These are phyloP conservation scores for Bullera alba DNA, from an alignment of 768 basidiomycete species.

Conservation along the genomic window DNA sequence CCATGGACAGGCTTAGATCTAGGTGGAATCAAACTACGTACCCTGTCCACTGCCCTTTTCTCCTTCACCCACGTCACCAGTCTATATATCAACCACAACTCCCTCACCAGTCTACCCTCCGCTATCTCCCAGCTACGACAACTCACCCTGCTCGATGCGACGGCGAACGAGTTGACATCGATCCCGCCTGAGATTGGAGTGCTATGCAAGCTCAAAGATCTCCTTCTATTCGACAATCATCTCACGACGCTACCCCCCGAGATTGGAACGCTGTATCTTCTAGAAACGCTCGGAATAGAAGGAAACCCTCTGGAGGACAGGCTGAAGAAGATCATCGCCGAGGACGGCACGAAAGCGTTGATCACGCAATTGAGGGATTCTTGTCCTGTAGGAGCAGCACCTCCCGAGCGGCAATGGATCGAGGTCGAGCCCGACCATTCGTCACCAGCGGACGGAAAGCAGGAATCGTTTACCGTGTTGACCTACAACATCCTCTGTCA, in stretches of 20 bases:
- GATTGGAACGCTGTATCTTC: slow-evolving; percentile 80
- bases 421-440: slow-evolving; percentile 44
- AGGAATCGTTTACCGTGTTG: slow-evolving; percentile 70
- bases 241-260: slow-evolving; percentile 77
- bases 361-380: slow-evolving; percentile 88
- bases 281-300: slow-evolving; percentile 88
- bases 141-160: slow-evolving; percentile 82
- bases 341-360: slow-evolving; percentile 85
- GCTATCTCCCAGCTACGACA: slow-evolving; percentile 77
- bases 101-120: slow-evolving; percentile 66
- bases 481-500: slow-evolving; percentile 95
- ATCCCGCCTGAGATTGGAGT: slow-evolving; percentile 85
- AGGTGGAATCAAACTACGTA: slow-evolving; percentile 91
- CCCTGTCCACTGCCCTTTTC: slow-evolving; percentile 70
- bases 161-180: slow-evolving; percentile 70
- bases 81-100: slow-evolving; percentile 95
- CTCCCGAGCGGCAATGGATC: slow-evolving; percentile 75
- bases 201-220: slow-evolving; percentile 78
- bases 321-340: slow-evolving; percentile 75
- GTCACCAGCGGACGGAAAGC: slow-evolving; percentile 25
- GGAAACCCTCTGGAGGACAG: slow-evolving; percentile 85
- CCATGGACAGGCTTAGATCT: slow-evolving; percentile 86
- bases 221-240: slow-evolving; percentile 93
- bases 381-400: slow-evolving; percentile 71
- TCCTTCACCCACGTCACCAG: slow-evolving; percentile 86